Evolutionary conservation across 257 asterid species (phyloP), one percentile per base, ranked within the genome.

Genomic region (Jacaranda copaia): DNA sequence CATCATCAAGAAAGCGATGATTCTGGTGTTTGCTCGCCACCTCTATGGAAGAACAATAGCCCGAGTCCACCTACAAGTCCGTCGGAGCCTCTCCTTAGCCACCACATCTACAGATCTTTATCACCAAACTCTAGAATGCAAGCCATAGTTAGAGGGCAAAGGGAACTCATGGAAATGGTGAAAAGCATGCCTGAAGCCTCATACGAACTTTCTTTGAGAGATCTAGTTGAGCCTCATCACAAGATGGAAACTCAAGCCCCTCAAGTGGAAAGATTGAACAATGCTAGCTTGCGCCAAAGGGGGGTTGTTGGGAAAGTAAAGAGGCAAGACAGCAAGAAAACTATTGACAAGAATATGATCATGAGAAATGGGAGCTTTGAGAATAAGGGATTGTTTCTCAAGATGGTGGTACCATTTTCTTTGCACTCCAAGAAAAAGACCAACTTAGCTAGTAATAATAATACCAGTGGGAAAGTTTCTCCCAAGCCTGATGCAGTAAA

Each of bases 161-260:
- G 77, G 86, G 98, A 94, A 68, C 89, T 92, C 3, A 94, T 94
- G 98, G 98, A 94, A 18, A 91, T 94, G 97, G 98, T 94, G 36
- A 92, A 82, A 64, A 84, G 75, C 82, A 87, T 92, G 96, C 98
- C 98, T 4, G 98, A 92, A 69, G 81, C 96, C 0, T 85, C 86
- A 57, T 94, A 90, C 45, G 98, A 94, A 58, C 88, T 94, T 0
- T 86, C 98, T 19, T 74, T 94, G 46, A 92, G 87, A 60, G 98
- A 94, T 79, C 84, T 94, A 1, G 98, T 94, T 3, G 98, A 91
- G 84, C 84, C 85, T 18, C 82, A 70, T 18, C 82, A 70, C 56
- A 68, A 63, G 55, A 46, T 74, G 1, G 86, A 79, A 40, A 77
- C 73, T 9, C 78, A 13, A 36, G 49, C 45, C 15, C 68, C 68